phyloP scores from a whole-genome alignment of 257 asterid genomes.

The Fraxinus excelsior region DNA sequence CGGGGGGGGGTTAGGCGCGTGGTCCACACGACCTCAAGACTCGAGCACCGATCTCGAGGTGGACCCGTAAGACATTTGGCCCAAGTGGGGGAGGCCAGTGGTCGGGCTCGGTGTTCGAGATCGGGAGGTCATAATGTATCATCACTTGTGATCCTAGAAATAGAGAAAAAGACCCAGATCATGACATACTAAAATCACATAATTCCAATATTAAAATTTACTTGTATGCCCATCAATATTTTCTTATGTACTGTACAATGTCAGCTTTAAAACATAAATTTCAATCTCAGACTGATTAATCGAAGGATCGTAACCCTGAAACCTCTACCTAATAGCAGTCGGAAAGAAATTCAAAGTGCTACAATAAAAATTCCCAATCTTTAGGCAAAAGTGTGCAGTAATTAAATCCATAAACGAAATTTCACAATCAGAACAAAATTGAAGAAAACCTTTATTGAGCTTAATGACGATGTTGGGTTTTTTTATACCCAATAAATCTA shows the following conservation, averaged over 20 bases:
- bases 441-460: conserved; percentile 25
- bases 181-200: conserved; percentile 1
- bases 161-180: conserved; percentile 31
- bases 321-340: background rate
- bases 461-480: conserved; percentile 34
- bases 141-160: background rate
- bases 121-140: no score
- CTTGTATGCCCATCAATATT: background rate
- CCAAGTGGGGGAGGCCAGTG: no score
- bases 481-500: no score
- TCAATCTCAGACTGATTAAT: background rate
- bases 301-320: conserved; percentile 9
- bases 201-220: background rate
- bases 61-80: no score
- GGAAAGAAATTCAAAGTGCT: background rate
- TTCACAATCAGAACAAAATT: background rate
- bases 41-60: no score
- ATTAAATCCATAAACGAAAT: background rate
- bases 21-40: no score
- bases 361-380: background rate
- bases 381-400: background rate
- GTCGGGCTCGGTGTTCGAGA: no score
- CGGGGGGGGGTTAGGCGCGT: no score
- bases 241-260: background rate
- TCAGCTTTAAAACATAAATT: conserved; percentile 6